Conservation (phyloP, 768 basidiomycete genomes). For the Chlorophyllum brunneum region DNA sequence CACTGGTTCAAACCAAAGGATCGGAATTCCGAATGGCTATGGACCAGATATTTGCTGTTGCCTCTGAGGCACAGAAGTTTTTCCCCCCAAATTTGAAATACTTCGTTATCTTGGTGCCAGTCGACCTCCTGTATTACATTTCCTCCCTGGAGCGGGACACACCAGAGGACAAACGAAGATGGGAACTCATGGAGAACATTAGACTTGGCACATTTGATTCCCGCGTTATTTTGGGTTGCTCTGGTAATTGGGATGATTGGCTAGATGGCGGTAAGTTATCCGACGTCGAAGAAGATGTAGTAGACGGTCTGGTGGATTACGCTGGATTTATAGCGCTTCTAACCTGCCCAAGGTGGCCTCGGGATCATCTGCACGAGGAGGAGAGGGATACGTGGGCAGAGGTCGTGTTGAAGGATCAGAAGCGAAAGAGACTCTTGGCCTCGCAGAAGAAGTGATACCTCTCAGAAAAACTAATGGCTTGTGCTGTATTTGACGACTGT, state of each 20-base stretch:
- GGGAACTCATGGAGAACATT: not conserved
- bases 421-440: not conserved
- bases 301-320: not conserved
- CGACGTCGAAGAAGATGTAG: not conserved
- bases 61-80: not conserved
- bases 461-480: too few species aligned
- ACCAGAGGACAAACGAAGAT: not conserved
- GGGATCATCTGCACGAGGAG: not conserved
- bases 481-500: too few species aligned
- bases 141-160: not conserved
- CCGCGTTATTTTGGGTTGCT: not conserved
- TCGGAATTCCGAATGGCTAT: not conserved
- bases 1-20: not conserved
- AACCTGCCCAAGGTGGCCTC: not conserved
- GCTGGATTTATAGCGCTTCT: not conserved
- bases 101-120: not conserved
- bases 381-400: not conserved
- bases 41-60: not conserved
- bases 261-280: not conserved
- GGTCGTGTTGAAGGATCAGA: not conserved
- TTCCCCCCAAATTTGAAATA: constrained; percentile 1
- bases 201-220: not conserved
- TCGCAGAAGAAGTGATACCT: not conserved
- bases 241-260: not conserved
- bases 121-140: not conserved